Conservation (phyloP, 805 yeast genomes). For the Wickerhamomyces bovis region DNA sequence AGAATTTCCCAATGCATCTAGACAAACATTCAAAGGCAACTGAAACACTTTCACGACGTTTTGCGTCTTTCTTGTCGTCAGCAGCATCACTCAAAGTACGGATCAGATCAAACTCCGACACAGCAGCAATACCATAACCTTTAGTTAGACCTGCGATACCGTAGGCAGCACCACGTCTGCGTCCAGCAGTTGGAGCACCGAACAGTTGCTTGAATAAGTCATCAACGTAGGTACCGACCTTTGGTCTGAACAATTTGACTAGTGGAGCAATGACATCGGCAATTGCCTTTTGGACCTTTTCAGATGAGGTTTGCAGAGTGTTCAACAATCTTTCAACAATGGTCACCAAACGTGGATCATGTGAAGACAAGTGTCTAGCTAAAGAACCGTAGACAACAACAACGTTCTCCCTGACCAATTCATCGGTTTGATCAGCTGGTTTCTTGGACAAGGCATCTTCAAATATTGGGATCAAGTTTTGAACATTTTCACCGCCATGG, state of each 20-base stretch:
- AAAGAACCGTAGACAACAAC: conserved; percentile 87
- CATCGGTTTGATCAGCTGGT: conserved; percentile 44
- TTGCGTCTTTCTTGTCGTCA: conserved; percentile 74
- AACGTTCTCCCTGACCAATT: conserved; percentile 66
- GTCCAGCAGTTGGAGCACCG: conserved; percentile 36
- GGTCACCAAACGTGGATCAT: conserved; percentile 58
- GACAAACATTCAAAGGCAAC: conserved; percentile 83
- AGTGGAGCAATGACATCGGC: conserved; percentile 83
- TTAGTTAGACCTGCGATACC: conserved; percentile 92
- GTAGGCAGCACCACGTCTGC: conserved; percentile 89
- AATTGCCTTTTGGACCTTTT: conserved; percentile 83
- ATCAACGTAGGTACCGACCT: conserved; percentile 51
- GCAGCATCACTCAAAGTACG: conserved; percentile 74
- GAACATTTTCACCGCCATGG: conserved; percentile 66
- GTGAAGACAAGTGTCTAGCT: conserved; percentile 70
- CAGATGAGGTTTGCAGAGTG: conserved; percentile 83
- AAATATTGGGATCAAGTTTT: conserved; percentile 71
- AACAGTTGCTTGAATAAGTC: conserved; percentile 55
- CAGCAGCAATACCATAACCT: conserved; percentile 79
- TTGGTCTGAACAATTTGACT: conserved; percentile 48
- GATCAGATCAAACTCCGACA: conserved; percentile 71
- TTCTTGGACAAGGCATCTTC: conserved; percentile 54
- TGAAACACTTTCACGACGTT: conserved; percentile 81
- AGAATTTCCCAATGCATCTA: conserved; percentile 61
- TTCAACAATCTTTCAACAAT: conserved; percentile 65